Evolutionary conservation across 2,329 filamentous ascomycete species (phyloP).

Genomic region (Colletotrichum musae): DNA sequence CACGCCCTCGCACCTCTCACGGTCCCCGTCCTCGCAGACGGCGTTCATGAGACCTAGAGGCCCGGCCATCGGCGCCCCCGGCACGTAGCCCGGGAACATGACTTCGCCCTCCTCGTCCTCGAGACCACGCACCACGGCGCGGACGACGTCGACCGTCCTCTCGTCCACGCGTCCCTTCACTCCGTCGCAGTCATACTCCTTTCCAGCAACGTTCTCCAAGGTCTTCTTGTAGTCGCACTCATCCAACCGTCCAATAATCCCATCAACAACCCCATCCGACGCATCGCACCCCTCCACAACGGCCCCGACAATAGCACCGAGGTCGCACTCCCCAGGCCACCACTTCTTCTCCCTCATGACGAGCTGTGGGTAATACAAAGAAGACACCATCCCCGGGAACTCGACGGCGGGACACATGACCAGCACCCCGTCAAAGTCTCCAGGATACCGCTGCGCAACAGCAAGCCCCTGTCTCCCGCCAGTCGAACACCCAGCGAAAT

Average conservation of each 20-base stretch:
- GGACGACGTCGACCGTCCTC: too few species aligned
- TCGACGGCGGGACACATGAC: conserved; percentile 61
- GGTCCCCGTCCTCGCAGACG: too few species aligned
- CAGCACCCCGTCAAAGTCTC: conserved; percentile 71
- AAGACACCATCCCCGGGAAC: conserved; percentile 20
- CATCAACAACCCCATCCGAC: conserved; percentile 62
- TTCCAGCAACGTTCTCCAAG: too few species aligned
- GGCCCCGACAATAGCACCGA: conserved; percentile 55
- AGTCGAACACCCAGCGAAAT: conserved; percentile 72
- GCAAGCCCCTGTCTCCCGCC: conserved; percentile 73
- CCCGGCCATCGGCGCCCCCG: too few species aligned
- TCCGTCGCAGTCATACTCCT: too few species aligned
- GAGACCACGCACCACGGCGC: too few species aligned
- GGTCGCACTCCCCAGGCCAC: conserved; percentile 24
- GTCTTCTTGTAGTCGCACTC: conserved; percentile 32
- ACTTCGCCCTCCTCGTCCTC: too few species aligned
- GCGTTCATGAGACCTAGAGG: too few species aligned
- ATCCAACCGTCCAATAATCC: conserved; percentile 44
- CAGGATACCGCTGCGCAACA: conserved; percentile 66
- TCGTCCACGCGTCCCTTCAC: too few species aligned
- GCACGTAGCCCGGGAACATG: too few species aligned
- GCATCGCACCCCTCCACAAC: conserved; percentile 57
- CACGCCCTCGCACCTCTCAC: not conserved
- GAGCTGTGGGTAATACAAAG: conserved; percentile 14
- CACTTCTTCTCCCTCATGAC: not conserved